Percentiles rank a stretch among this genome's conserved stretches.
These are phyloP conservation scores for Zostera marina DNA, from an alignment of 116 monocot species.

Conservation along the genomic window DNA sequence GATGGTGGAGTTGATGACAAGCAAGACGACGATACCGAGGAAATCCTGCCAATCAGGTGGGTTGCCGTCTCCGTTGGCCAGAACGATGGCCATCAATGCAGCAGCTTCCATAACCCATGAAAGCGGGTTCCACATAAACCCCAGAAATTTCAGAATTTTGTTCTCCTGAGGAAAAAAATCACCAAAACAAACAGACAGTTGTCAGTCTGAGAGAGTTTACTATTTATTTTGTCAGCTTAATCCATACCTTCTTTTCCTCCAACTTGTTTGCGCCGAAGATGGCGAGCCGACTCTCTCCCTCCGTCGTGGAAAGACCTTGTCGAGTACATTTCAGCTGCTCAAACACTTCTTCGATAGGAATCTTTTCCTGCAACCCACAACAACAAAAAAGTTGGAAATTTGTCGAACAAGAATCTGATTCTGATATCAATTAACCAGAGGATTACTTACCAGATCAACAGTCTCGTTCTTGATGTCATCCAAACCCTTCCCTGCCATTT, in stretches of 20 bases:
- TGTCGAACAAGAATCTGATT: too few relatives aligned
- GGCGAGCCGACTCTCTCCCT: slow-evolving; percentile 43
- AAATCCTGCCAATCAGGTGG: slow-evolving; percentile 84
- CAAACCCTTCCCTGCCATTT: slow-evolving; percentile 19
- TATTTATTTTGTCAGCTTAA: too few relatives aligned
- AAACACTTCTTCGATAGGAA: slow-evolving; percentile 82
- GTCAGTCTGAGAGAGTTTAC: too few relatives aligned
- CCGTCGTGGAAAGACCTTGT: slow-evolving; percentile 57
- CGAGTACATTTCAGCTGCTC: slow-evolving; percentile 79
- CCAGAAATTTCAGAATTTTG: slow-evolving; percentile 69
- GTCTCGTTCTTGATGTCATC: slow-evolving; percentile 48
- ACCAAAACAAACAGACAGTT: too few relatives aligned
- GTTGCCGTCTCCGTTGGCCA: slow-evolving; percentile 61
- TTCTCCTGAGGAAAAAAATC: too few relatives aligned
- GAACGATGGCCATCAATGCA: slow-evolving; percentile 74
- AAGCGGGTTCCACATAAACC: slow-evolving; percentile 91
- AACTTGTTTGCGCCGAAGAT: slow-evolving; percentile 92
- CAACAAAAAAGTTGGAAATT: too few relatives aligned
- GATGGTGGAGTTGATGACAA: slow-evolving; percentile 78
- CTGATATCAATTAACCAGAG: too few relatives aligned
- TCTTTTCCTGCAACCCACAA: slow-evolving; percentile 36
- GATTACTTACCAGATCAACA: slow-evolving; percentile 34
- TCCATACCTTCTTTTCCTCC: slow-evolving; percentile 74
- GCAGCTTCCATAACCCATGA: slow-evolving; percentile 98
- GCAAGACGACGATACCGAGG: slow-evolving; percentile 51